phyloP scores from a whole-genome alignment of 2,329 filamentous ascomycete genomes.

The Calycina marina region DNA sequence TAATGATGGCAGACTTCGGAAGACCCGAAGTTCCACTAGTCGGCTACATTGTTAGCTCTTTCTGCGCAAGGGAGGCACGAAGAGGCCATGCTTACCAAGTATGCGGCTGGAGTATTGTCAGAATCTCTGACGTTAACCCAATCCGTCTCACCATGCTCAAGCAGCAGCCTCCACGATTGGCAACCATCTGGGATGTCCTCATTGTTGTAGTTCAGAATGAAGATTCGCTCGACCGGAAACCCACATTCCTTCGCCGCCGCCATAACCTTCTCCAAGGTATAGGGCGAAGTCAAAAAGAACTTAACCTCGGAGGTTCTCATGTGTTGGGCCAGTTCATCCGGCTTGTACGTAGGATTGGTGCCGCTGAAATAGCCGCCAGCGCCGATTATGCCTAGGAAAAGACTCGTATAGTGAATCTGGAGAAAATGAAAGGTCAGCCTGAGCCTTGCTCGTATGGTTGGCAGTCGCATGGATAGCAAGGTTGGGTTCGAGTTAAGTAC shows the following conservation, averaged over 20 bases:
- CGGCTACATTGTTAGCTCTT: background rate
- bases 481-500: too few species aligned
- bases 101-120: too few species aligned
- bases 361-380: slow-evolving; percentile 17
- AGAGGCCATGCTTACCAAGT: slow-evolving; percentile 16
- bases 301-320: slow-evolving; percentile 15
- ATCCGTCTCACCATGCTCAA: slow-evolving; percentile 15
- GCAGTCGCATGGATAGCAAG: too few species aligned
- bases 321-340: slow-evolving; percentile 18
- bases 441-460: too few species aligned
- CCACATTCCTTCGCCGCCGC: slow-evolving; percentile 17
- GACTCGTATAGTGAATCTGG: slow-evolving; percentile 16
- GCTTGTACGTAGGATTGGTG: slow-evolving; percentile 19
- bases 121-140: too few species aligned
- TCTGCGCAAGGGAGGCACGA: too few species aligned
- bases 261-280: slow-evolving; percentile 11
- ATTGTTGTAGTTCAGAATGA: slow-evolving; percentile 14
- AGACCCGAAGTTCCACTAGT: background rate
- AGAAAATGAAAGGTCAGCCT: too few species aligned
- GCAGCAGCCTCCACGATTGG: slow-evolving; percentile 11
- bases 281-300: slow-evolving; percentile 17
- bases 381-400: slow-evolving; percentile 18
- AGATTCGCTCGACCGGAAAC: slow-evolving; percentile 14
- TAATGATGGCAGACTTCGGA: background rate
- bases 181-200: slow-evolving; percentile 11